Base-by-base conservation (phyloP, 371 early-diverging fungal genomes). In the Funneliformis caledonium region DNA sequence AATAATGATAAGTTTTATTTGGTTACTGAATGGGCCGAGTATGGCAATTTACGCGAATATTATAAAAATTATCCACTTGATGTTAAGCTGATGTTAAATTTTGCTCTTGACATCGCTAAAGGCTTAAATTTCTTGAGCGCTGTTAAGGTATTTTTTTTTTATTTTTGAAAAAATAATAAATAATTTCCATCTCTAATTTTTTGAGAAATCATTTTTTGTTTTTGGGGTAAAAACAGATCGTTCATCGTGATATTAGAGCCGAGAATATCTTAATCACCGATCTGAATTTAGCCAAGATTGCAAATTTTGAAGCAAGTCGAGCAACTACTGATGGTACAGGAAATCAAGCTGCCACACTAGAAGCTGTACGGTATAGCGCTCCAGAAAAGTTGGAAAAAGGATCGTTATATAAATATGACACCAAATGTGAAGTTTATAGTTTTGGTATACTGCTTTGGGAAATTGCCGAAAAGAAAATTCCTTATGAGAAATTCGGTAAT, bases 1-100 rank as follows among this genome's bases (percentile, higher is more conserved):
- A 19, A 74, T 19, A 14, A 4, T 6, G n/a, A 59, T 4, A 50
- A n/a, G 56, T 31, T 2, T 26, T 74, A 56, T 77, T 7, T 77
- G 11, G 14, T 77, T 7, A 77, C 48, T 1, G 77, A 64, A 65
- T 77, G 77, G 77, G 42, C 77, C 12, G 47, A 77, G 12, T 9
- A 61, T 64, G 64, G 77, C 8, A 77, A 22, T 61, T 47, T 77
- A 37, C n/a, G 2, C 1, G 77, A 64, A 64, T 43, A n/a, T 48
- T 77, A 77, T 65, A 22, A 37, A n/a, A 12, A 43, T 0, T 16
- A 77, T n/a, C 10, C 16, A 3, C 12, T 62, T 19, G 31, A 61
- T 43, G 22, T 1, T 59, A 22, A 11, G 11, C 62, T 4, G 42
- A 77, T 64, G 10, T 33, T 77, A 22, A 59, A 22, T 11, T 64